A percentile compares a stretch with the other conserved stretches of the same genome.
Conservation (phyloP, 1,284 basidiomycete genomes). For the Phaffia rhodozyma region DNA sequence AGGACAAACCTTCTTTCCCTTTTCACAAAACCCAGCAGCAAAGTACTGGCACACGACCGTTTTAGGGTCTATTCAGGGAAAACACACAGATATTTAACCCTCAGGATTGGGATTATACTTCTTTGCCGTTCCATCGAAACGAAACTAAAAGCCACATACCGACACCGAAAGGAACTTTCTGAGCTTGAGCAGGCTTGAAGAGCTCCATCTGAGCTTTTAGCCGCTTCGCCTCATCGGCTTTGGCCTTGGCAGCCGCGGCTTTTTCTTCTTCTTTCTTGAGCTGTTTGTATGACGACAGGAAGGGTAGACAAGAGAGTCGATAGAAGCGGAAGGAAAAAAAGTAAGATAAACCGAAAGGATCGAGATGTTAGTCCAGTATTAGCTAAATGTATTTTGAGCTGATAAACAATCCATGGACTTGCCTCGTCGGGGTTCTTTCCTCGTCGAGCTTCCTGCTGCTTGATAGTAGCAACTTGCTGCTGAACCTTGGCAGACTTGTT, state of each 20-base stretch:
- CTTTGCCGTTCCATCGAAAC: too few species aligned
- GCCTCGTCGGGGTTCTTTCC: constrained; percentile 63
- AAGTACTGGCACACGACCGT: constrained; percentile 76
- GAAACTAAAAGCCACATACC: constrained; percentile 28
- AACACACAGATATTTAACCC: too few species aligned
- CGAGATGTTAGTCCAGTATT: background rate
- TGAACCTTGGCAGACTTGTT: constrained; percentile 90
- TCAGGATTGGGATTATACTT: too few species aligned
- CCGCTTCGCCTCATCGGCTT: constrained; percentile 67
- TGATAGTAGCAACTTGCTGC: constrained; percentile 63
- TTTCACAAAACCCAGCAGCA: constrained; percentile 80
- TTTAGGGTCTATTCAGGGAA: constrained; percentile 55
- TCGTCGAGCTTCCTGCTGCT: constrained; percentile 51
- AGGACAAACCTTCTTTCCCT: constrained; percentile 41
- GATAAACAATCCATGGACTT: constrained; percentile 19
- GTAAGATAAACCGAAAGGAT: background rate
- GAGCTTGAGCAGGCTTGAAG: constrained; percentile 47
- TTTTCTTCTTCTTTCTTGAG: constrained; percentile 77
- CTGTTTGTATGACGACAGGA: constrained; percentile 17
- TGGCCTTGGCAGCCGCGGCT: constrained; percentile 60
- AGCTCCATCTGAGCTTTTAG: constrained; percentile 48
- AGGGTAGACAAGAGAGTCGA: background rate
- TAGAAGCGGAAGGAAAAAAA: background rate
- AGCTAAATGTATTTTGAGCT: background rate
- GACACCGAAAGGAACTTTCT: constrained; percentile 87